Base-by-base conservation (phyloP, 108 stramenopile genomes). In the Epipyxis sp. region DNA sequence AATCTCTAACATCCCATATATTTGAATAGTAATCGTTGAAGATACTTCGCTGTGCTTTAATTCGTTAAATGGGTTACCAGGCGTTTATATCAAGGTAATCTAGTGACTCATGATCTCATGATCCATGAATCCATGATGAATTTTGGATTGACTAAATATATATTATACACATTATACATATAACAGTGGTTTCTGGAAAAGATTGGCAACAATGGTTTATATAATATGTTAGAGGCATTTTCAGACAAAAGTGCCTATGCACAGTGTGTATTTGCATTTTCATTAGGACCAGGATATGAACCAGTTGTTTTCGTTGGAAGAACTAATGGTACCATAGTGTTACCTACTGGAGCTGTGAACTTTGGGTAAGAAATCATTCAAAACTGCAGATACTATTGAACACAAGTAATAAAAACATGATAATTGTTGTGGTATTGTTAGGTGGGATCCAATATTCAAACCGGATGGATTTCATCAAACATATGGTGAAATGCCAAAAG, bases 21-120 rank as follows among this genome's bases (percentile, higher is more conserved):
- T n/a, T n/a, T n/a, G n/a, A n/a, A n/a, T n/a, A n/a, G 65, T 68
- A 1, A 34, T 78, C 30, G 78, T 78, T 13, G 78, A 78, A 44
- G 78, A 78, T n/a, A 78, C 78, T 30, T 69, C 40, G 2, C 42
- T 78, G 20, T 78, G 59, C 61, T 37, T 78, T 44, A 37, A 78
- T 44, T 59, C 59, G 2, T 65, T 78, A 16, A 42, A 42, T 42
- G 78, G 67, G 1, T 30, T 78, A n/a, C 78, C 78, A 69, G 78
- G 78, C 3, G 43, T 44, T 3, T 78, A 78, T 44, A 59, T 61
- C 54, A 6, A 6, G 13, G 13, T 20, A 6, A 6, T 20, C 46
- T 20, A 6, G 13, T 20, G 6, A 50, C 46, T 50, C 6, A 6
- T 50, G 20, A 6, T 50, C 6, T 20, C 20, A 6, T 50, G 13